These are phyloP conservation scores for Meira miltonrushii DNA, from an alignment of 1,284 basidiomycete genomes.

Conservation along the genomic window DNA sequence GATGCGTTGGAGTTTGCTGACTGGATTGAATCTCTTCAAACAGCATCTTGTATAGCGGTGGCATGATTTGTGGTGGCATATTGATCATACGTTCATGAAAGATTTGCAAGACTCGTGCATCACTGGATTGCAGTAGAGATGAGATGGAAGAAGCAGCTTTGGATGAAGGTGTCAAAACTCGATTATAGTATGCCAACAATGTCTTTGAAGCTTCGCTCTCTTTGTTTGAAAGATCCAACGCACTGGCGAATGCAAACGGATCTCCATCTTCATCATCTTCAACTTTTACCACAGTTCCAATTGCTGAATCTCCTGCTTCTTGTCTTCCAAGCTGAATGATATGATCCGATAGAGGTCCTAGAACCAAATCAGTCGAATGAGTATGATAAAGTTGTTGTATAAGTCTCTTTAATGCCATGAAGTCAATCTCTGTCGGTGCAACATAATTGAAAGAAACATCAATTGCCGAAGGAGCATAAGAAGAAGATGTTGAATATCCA, in stretches of 20 bases:
- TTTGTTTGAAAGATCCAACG: conserved; percentile 25
- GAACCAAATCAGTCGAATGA: conserved; percentile 36
- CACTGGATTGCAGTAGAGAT: conserved; percentile 23
- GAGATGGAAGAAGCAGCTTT: conserved; percentile 18
- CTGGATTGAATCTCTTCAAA: conserved; percentile 27
- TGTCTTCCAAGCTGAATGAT: conserved; percentile 11
- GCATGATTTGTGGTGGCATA: conserved; percentile 40
- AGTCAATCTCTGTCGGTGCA: conserved; percentile 41
- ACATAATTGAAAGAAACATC: conserved; percentile 50
- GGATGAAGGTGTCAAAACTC: background rate
- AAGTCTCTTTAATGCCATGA: conserved; percentile 43
- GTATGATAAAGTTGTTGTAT: conserved; percentile 50
- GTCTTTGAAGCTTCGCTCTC: background rate
- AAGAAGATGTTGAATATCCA: conserved; percentile 5
- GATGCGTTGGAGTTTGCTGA: conserved; percentile 15
- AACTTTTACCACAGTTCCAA: conserved; percentile 48
- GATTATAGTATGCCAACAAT: background rate
- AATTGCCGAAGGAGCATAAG: conserved; percentile 28
- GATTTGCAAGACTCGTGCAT: conserved; percentile 21
- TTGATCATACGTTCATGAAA: conserved; percentile 51
- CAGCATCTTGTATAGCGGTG: conserved; percentile 48
- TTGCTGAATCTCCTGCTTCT: conserved; percentile 15
- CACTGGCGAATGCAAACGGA: conserved; percentile 47
- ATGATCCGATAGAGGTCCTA: conserved; percentile 27
- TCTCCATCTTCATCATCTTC: conserved; percentile 46